Evolutionary conservation across 2,329 filamentous ascomycete species (phyloP), one percentile per base, ranked within the genome.

Genomic region (Penicillium sp.): DNA sequence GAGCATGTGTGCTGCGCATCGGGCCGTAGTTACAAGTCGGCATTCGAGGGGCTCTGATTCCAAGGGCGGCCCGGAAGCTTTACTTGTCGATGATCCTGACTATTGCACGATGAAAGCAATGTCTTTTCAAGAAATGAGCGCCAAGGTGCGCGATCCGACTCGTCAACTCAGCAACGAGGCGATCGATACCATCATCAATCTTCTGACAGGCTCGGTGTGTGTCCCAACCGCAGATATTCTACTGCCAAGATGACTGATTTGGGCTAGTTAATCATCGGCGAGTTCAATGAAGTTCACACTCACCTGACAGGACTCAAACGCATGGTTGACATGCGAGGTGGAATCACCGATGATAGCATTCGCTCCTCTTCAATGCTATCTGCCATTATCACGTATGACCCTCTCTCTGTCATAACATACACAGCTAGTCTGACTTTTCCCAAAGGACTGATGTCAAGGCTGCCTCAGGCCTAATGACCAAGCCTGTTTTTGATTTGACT

Each of bases 1-100:
- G 71, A 68, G 65, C 36, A 71, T 74, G 52, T 68, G 67, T 27
- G 74, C 74, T 42, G 74, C 73, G 27, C 74, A 76, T 57, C 65
- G 68, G 57, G 73, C 74, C 13, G 62, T 71, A 18, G 52, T 74
- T 13, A 58, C 65, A 18, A 64, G 65, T 16, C 56, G 62, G 40
- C 63, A 67, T 47, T 54, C 57, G 38, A 66, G 66, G 52, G 49
- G 64, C 3, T 58, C 61, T n/a, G 55, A 60, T 9, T 60, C 57
- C 4, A 48, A 55, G 10, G 21, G 16, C 16, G 47, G 47, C 32
- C 49, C 55, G 39, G 61, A 24, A 59, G 56, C 43, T 18, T 31
- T 43, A 10, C 57, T 67, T 18, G 59, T 67, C 18, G 58, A 62
- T 24, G 71, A 76, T 38, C 58, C 65, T n/a, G 71, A 75, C 38